Percentiles rank a stretch among this genome's conserved stretches.
These are phyloP conservation scores for Schizophyllum amplum DNA, from an alignment of 1,284 basidiomycete genomes.

Conservation along the genomic window DNA sequence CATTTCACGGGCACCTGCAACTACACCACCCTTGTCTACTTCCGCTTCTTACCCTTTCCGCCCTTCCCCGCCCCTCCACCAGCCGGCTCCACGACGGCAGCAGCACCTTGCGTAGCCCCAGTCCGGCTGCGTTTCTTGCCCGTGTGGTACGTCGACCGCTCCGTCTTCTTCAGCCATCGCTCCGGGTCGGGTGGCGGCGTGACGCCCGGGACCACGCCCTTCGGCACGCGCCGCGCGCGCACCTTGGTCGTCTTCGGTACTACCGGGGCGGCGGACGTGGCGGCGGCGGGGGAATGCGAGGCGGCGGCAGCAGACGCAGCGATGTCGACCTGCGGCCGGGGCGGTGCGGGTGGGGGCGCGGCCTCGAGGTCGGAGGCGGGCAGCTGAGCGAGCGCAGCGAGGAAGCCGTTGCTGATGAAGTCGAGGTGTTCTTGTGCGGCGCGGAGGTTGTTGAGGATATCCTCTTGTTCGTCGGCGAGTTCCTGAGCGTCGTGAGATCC, in stretches of 20 bases:
- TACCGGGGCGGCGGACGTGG: slow-evolving; percentile 14
- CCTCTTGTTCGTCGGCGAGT: slow-evolving; percentile 81
- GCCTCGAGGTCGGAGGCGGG: slow-evolving; percentile 51
- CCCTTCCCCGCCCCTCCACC: slow-evolving; percentile 36
- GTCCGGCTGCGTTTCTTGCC: slow-evolving; percentile 37
- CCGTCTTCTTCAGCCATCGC: slow-evolving; percentile 76
- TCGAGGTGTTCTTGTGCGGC: slow-evolving; percentile 75
- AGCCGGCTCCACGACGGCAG: slow-evolving; percentile 27
- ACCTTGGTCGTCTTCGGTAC: slow-evolving; percentile 37
- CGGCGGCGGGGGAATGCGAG: slow-evolving; percentile 18
- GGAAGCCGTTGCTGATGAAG: slow-evolving; percentile 68
- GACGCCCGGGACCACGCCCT: slow-evolving; percentile 63
- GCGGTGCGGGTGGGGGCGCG: slow-evolving; percentile 45
- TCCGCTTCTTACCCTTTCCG: slow-evolving; percentile 32
- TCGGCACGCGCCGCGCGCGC: slow-evolving; percentile 59
- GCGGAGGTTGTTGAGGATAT: slow-evolving; percentile 75
- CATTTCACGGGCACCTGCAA: too few species aligned
- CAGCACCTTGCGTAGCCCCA: slow-evolving; percentile 59
- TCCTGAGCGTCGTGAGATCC: slow-evolving; percentile 20
- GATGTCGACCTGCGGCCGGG: slow-evolving; percentile 24
- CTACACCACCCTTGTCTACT: too few species aligned
- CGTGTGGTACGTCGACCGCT: slow-evolving; percentile 47
- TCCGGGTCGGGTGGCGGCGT: slow-evolving; percentile 75
- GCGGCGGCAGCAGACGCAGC: slow-evolving; percentile 18
- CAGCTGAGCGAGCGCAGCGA: slow-evolving; percentile 51